Conservation (phyloP, 208 protist species). For the Crithidia mellificae region DNA sequence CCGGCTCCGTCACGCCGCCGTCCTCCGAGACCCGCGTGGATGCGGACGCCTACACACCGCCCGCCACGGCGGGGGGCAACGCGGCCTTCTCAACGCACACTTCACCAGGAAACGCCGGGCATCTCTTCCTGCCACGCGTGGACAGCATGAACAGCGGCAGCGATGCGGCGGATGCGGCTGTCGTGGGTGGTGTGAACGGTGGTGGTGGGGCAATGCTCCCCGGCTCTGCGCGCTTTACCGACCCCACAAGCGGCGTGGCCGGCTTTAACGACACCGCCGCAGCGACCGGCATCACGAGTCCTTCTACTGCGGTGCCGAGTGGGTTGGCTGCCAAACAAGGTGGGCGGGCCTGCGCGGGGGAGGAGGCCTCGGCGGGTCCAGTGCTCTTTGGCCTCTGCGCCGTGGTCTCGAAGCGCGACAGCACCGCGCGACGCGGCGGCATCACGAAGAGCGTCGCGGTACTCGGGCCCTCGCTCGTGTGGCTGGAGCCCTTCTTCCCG, state of each 20-base stretch:
- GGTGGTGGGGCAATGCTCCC: not conserved
- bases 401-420: constrained; percentile 71
- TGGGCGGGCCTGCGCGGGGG: not conserved
- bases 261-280: not conserved
- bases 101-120: constrained; percentile 10
- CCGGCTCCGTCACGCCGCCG: constrained; percentile 2
- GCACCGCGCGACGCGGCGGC: constrained; percentile 58
- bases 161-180: not conserved
- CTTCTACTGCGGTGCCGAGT: not conserved
- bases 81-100: not conserved
- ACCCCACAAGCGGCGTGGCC: not conserved
- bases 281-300: not conserved
- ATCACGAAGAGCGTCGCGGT: constrained; percentile 82
- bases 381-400: constrained; percentile 72
- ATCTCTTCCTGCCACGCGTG: constrained; percentile 22
- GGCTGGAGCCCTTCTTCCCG: constrained; percentile 77
- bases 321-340: not conserved
- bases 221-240: not conserved
- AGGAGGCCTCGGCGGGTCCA: not conserved
- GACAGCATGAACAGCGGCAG: constrained; percentile 16
- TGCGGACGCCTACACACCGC: constrained; percentile 6
- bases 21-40: not conserved
- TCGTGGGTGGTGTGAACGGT: not conserved
- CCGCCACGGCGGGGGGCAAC: not conserved
- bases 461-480: constrained; percentile 63